Conservation (phyloP, 2,329 filamentous ascomycete genomes). For the Ophioceras dolichostomum region DNA sequence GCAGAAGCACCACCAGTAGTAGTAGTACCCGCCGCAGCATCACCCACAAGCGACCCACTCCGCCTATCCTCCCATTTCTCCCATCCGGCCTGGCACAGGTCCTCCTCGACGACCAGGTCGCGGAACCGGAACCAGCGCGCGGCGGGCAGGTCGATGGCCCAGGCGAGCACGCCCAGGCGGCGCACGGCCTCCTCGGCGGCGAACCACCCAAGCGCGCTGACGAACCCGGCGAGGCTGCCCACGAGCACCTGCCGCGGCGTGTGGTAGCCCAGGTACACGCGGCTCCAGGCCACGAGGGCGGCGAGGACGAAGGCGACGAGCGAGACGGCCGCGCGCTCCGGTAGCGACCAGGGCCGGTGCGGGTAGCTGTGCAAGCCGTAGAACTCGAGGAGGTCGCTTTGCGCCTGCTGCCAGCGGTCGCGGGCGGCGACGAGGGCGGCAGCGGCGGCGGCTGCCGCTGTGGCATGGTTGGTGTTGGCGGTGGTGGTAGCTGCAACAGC, state of each 20-base stretch:
- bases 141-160: conserved; percentile 55
- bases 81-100: conserved; percentile 86
- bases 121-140: conserved; percentile 59
- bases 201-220: conserved; percentile 73
- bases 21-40: too few relatives aligned
- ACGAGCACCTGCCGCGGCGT: conserved; percentile 78
- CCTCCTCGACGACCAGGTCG: conserved; percentile 78
- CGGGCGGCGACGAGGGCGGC: neutral
- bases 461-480: neutral
- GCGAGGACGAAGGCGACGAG: conserved; percentile 49
- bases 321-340: conserved; percentile 43
- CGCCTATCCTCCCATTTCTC: conserved; percentile 59
- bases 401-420: conserved; percentile 1
- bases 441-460: neutral
- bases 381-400: neutral
- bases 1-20: too few relatives aligned
- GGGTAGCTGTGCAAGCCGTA: conserved; percentile 17
- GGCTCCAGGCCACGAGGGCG: conserved; percentile 61
- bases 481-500: neutral
- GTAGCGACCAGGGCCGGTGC: conserved; percentile 44
- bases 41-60: too few relatives aligned
- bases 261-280: conserved; percentile 89
- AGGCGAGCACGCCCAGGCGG: conserved; percentile 55
- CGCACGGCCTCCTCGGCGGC: conserved; percentile 53
- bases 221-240: conserved; percentile 57